Evolutionary conservation across 495 filamentous ascomycete species (phyloP).

Genomic region (Aspergillus bertholletiae): DNA sequence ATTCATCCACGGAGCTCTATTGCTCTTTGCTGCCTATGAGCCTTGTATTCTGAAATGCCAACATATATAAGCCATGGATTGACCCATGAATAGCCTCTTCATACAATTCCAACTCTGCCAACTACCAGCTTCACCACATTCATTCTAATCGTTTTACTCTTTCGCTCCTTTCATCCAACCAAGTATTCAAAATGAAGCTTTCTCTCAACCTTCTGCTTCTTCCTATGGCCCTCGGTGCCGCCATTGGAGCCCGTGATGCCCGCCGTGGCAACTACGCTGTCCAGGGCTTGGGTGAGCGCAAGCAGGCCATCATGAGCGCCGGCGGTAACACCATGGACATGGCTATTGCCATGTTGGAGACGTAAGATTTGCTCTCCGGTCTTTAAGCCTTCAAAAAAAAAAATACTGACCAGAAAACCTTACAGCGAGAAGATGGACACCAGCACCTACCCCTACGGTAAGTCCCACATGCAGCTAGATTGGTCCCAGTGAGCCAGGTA

Average conservation of each 20-base stretch:
- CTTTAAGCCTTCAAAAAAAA: not conserved
- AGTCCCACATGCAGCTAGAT: too few species aligned
- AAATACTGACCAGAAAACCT: not conserved
- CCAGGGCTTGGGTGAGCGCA: slow-evolving; percentile 30
- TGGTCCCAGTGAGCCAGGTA: not conserved
- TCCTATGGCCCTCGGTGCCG: slow-evolving; percentile 3
- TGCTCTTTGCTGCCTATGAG: too few species aligned
- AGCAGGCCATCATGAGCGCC: slow-evolving; percentile 26
- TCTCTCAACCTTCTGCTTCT: not conserved
- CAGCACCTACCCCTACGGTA: slow-evolving; percentile 35
- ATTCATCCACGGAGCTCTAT: slow-evolving; percentile 1
- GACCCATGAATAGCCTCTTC: not conserved
- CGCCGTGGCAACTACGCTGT: slow-evolving; percentile 26
- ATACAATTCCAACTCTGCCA: not conserved
- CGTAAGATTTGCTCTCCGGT: slow-evolving; percentile 8
- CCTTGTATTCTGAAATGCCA: not conserved
- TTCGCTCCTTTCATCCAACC: not conserved
- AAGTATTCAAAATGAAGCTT: slow-evolving; percentile 6
- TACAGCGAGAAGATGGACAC: slow-evolving; percentile 26
- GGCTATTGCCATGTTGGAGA: slow-evolving; percentile 44
- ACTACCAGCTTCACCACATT: not conserved
- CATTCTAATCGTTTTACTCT: not conserved
- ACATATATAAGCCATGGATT: not conserved
- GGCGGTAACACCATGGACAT: slow-evolving; percentile 37
- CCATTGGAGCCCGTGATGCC: slow-evolving; percentile 14